A percentile compares a stretch with the other conserved stretches of the same genome.
Evolutionary conservation across 768 basidiomycete genomes (phyloP).

Genomic region (Serendipita sp.): DNA sequence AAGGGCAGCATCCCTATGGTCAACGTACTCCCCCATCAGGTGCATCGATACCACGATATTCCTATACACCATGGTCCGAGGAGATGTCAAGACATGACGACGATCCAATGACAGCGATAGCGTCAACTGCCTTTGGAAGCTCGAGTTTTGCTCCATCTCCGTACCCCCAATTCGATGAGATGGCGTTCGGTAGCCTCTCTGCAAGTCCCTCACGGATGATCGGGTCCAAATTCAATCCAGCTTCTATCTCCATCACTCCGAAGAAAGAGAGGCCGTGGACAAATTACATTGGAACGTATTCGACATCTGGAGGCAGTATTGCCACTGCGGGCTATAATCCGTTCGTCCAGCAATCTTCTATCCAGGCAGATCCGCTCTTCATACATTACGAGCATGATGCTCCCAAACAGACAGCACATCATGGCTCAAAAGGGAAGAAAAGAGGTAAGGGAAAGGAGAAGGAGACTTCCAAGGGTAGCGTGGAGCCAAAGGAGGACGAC

Average conservation of each 20-base stretch:
- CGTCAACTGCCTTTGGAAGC: neutral
- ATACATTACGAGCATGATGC: conserved; percentile 6
- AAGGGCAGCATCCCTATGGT: neutral
- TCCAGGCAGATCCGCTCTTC: neutral
- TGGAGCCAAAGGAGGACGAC: neutral
- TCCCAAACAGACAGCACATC: conserved; percentile 2
- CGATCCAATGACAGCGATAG: neutral
- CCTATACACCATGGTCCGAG: neutral
- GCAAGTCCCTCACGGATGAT: neutral
- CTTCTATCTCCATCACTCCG: neutral
- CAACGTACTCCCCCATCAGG: neutral
- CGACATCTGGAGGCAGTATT: neutral
- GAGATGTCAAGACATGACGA: neutral
- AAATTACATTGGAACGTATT: neutral
- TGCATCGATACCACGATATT: too few species aligned
- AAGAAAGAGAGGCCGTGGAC: conserved; percentile 1
- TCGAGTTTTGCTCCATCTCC: neutral
- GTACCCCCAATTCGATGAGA: neutral
- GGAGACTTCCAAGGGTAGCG: neutral
- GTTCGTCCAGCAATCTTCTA: neutral
- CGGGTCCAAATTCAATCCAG: neutral
- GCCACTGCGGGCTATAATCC: neutral
- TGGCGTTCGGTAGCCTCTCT: neutral
- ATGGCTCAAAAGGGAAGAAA: neutral
- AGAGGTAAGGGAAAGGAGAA: neutral